These are phyloP conservation scores for Viola odorata DNA, from an alignment of 345 rosid species.

Conservation along the genomic window DNA sequence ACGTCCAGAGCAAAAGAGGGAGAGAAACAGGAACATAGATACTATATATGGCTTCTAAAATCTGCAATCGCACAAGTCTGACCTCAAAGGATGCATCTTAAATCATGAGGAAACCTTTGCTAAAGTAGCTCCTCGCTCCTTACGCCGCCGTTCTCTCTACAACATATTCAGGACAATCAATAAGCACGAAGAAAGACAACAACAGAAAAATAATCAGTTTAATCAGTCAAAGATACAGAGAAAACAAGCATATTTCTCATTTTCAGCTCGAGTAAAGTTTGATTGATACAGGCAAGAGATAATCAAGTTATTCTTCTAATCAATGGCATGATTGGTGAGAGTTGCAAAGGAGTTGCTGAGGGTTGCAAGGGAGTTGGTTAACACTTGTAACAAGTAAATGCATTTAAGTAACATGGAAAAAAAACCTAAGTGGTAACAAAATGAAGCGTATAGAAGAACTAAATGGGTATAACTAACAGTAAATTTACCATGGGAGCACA, in stretches of 20 bases:
- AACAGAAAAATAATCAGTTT: neutral
- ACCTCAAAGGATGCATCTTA: slow-evolving; percentile 2
- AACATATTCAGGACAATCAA: neutral
- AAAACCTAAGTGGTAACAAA: too few species aligned
- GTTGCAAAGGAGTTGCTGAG: neutral
- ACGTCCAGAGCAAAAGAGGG: too few species aligned
- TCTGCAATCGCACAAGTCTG: neutral
- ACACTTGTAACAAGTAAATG: too few species aligned
- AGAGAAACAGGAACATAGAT: too few species aligned
- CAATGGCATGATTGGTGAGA: neutral
- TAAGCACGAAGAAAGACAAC: neutral
- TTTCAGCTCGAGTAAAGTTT: neutral
- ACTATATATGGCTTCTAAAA: too few species aligned
- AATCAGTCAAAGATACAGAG: neutral
- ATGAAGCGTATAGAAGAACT: too few species aligned
- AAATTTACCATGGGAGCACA: too few species aligned
- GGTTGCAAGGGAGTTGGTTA: too few species aligned
- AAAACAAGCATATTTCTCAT: neutral
- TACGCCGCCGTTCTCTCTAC: slow-evolving; percentile 33
- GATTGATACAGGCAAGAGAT: neutral
- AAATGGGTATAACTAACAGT: too few species aligned
- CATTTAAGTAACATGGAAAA: too few species aligned
- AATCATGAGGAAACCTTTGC: slow-evolving; percentile 16
- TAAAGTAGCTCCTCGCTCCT: slow-evolving; percentile 34
- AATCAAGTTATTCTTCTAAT: neutral